Evolutionary conservation across 2,329 filamentous ascomycete species (phyloP).

Genomic region (Penicillium sp.): DNA sequence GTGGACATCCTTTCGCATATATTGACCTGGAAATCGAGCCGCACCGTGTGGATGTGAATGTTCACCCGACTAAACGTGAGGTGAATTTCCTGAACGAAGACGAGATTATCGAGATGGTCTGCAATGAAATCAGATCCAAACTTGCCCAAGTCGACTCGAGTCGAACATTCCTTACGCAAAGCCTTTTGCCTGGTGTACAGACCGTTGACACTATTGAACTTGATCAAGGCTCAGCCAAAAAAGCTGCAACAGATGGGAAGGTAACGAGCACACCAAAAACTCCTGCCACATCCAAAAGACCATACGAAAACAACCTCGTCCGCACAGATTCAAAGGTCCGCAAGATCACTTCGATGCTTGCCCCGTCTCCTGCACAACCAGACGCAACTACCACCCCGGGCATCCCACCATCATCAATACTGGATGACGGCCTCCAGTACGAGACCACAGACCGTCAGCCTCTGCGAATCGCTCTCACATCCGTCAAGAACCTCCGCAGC

Average conservation of each 20-base stretch:
- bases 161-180: conserved; percentile 90
- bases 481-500: conserved; percentile 76
- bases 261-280: conserved; percentile 35
- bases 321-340: conserved; percentile 81
- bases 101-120: conserved; percentile 84
- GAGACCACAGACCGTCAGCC: conserved; percentile 65
- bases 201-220: conserved; percentile 41
- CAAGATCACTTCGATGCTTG: conserved; percentile 96
- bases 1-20: conserved; percentile 89
- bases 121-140: conserved; percentile 68
- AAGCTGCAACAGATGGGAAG: conserved; percentile 35
- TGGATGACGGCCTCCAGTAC: conserved; percentile 59
- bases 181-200: conserved; percentile 64
- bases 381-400: conserved; percentile 31
- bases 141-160: conserved; percentile 87
- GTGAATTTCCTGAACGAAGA: conserved; percentile 98
- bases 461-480: conserved; percentile 68
- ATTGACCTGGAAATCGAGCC: conserved; percentile 90
- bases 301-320: conserved; percentile 81
- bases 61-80: conserved; percentile 93
- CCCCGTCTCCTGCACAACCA: conserved; percentile 43
- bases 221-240: conserved; percentile 20
- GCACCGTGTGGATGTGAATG: conserved; percentile 87
- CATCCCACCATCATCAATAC: conserved; percentile 19
- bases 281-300: conserved; percentile 45